Base-by-base conservation (phyloP, 192 early-diverging fungal species). In the Diversispora eburnea region DNA sequence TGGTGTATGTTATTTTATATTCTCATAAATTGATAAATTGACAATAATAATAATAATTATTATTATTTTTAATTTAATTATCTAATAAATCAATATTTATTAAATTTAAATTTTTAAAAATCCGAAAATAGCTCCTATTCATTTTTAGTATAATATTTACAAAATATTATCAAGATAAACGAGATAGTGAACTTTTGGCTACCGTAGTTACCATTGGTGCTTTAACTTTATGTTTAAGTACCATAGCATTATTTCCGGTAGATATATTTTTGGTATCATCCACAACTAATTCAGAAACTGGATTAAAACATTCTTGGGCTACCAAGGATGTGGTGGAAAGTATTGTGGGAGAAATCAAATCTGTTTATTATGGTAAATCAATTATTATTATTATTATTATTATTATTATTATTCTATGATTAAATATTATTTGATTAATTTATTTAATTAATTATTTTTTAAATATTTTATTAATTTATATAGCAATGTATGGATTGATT, bases 231-330 rank as follows among this genome's bases (percentile, higher is more conserved):
- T 74, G 83, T 22, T 79, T 87, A 25, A 77, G 81, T 1, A 82
- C 82, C 0, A 74, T 87, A 6, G 78, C 82, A 10, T 76, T 89
- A 52, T 79, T 86, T 46, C 84, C 86, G 1, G 77, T 89, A 13
- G 87, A 89, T 60, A 86, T 86, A 52, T 87, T 84, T 75, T 61
- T 87, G 17, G 87, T 89, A 22, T 87, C 87, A 3, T 77, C 82
- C 13, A 86, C 82, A 41, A 76, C 84, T 66, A 78, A 89, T 72
- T 59, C 75, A 4, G 6, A 51, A 9, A 87, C 84, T 9, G 87
- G 87, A 15, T 69, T 89, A 8, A 83, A 87, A 52, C 77, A 81
- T 33, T 73, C 68, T n/a, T 89, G 87, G 87, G 87, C 86, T 8
- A 87, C 86, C 0, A 81, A 85, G 2, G 80, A 82, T 8, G 70